Base-by-base conservation (phyloP, 768 basidiomycete species). In the Russula emetica region DNA sequence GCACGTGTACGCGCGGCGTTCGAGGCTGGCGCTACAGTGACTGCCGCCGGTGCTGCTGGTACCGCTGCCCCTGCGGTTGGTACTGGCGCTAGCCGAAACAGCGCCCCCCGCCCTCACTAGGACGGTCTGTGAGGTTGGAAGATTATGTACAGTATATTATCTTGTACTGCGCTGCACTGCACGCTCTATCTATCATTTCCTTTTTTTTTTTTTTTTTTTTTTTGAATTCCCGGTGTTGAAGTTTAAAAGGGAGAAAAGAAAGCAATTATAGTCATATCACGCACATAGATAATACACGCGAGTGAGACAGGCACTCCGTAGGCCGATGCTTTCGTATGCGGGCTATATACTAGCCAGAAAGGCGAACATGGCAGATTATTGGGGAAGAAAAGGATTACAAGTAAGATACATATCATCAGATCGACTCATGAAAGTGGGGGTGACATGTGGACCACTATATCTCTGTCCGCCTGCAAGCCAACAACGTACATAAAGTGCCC, bases 1-100 rank as follows among this genome's bases (percentile, higher is more conserved):
- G 45, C 26, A 45, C 62, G 54, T 13, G 68, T 67, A 24, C 63
- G 66, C 2, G 66, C 63, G 22, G 63, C 66, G 14, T 61, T 61
- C 26, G 62, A 60, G n/a, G 50, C 40, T 44, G 53, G 52, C 34
- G 6, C 34, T 34, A 2, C 11, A 34, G 10, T 11, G n/a, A 34
- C 3, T 30, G 5, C 30, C 3, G 30, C 5, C 5, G 30, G 30
- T 30, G 16, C 2, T 9, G 50, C 20, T 20, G 38, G 0, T 40
- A 1, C 38, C 6, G 3, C 38, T 40, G 11, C 14, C 36, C 2
- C 44, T n/a, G 20, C 44, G 3, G 18, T 18, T 45, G n/a, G 44
- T n/a, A n/a, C 38, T 6, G 38, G 2, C 5, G 6, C 14, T 16
- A 40, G 5, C 38, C 14, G 38, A 40, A 16, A 16, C 16, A 14